Evolutionary conservation across 1,284 basidiomycete species (phyloP).

Genomic region (Macrocystidia cucumis): DNA sequence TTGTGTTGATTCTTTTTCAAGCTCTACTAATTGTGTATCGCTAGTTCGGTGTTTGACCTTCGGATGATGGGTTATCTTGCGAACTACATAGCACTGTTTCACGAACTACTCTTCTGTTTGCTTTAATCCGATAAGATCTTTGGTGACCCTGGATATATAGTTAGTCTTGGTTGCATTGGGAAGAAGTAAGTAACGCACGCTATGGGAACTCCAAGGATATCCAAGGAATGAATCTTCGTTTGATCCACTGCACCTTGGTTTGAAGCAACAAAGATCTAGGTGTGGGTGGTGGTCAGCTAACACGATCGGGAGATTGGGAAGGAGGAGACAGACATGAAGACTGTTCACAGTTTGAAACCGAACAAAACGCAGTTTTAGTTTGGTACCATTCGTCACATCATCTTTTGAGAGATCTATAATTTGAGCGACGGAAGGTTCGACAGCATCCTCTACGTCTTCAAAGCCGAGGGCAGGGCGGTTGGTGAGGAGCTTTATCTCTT

Average conservation of each 20-base stretch:
- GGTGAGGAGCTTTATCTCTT: constrained; percentile 57
- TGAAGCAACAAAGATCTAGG: constrained; percentile 73
- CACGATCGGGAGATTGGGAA: not conserved
- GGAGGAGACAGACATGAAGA: constrained; percentile 48
- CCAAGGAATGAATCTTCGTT: constrained; percentile 73
- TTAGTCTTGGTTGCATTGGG: constrained; percentile 4
- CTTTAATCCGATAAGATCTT: constrained; percentile 46
- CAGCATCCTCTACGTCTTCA: constrained; percentile 48
- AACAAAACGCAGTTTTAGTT: constrained; percentile 62
- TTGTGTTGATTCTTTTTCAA: too few relatives aligned
- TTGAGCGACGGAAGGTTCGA: constrained; percentile 45
- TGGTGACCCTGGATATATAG: constrained; percentile 35
- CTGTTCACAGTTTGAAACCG: constrained; percentile 75
- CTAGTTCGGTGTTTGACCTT: too few relatives aligned
- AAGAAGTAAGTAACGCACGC: constrained; percentile 34
- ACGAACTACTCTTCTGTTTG: constrained; percentile 28
- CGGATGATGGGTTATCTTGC: too few relatives aligned
- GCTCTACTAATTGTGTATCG: too few relatives aligned
- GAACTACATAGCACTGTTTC: too few relatives aligned
- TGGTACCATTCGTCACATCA: constrained; percentile 48
- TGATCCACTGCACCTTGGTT: constrained; percentile 72
- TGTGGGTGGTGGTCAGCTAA: not conserved
- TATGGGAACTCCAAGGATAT: constrained; percentile 62
- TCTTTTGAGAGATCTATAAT: constrained; percentile 42
- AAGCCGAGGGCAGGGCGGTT: constrained; percentile 67